Percentiles rank a stretch among this genome's conserved stretches.
Evolutionary conservation across 352 stramenopile species (phyloP).

Genomic region (Pythium chondricola): DNA sequence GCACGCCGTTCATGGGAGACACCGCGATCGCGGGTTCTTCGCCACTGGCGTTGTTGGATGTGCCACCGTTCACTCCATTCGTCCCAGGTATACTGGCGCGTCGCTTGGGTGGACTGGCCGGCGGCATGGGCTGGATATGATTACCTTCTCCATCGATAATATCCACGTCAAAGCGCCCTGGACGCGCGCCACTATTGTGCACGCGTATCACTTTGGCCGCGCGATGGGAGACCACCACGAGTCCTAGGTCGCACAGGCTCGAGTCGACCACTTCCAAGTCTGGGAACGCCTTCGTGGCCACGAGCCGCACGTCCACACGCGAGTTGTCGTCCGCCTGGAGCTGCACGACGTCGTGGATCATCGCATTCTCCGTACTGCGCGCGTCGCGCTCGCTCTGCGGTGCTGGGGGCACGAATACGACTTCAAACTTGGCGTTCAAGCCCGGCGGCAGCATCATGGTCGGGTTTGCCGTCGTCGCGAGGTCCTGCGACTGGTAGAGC

Average conservation of each 20-base stretch:
- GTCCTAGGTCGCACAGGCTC: constrained; percentile 49
- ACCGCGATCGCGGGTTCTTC: constrained; percentile 17
- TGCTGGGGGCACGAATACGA: constrained; percentile 38
- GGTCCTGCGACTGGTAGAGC: constrained; percentile 42
- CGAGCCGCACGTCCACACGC: constrained; percentile 48
- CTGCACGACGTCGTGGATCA: constrained; percentile 57
- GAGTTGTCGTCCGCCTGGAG: constrained; percentile 57
- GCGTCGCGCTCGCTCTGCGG: constrained; percentile 1
- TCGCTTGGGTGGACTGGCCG: neutral
- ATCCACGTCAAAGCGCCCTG: constrained; percentile 43
- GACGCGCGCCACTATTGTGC: constrained; percentile 35
- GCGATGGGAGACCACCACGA: constrained; percentile 58
- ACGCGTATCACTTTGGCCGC: constrained; percentile 46
- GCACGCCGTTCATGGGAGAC: constrained; percentile 24
- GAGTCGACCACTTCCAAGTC: constrained; percentile 50
- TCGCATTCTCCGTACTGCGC: constrained; percentile 16
- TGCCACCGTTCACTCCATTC: neutral
- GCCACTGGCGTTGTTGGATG: neutral
- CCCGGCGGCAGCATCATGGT: constrained; percentile 59
- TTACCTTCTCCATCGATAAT: constrained; percentile 24
- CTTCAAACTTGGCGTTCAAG: constrained; percentile 52
- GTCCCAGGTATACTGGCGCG: too few species aligned
- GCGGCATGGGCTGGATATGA: neutral
- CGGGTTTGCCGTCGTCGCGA: constrained; percentile 58
- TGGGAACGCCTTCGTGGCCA: constrained; percentile 46